Evolutionary conservation across 345 rosid species (phyloP).

Genomic region (Passiflora organensis): DNA sequence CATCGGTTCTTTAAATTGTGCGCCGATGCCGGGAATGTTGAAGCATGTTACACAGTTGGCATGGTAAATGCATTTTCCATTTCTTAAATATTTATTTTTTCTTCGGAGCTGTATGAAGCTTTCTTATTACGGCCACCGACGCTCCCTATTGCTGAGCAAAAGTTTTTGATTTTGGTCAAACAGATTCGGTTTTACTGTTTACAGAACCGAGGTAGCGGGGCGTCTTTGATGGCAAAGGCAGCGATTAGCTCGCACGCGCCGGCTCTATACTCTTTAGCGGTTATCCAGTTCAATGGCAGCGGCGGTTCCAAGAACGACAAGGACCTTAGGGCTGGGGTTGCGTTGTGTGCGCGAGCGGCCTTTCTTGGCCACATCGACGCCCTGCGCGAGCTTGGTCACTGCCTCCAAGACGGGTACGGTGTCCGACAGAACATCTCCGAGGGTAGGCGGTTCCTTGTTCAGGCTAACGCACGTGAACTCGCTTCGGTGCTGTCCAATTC

Average conservation of each 20-base stretch:
- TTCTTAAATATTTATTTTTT: not conserved
- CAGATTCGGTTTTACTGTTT: slow-evolving; percentile 94
- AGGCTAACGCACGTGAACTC: slow-evolving; percentile 91
- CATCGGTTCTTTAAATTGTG: slow-evolving; percentile 76
- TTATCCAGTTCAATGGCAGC: slow-evolving; percentile 95
- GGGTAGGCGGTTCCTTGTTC: slow-evolving; percentile 81
- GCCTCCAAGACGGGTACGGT: slow-evolving; percentile 94
- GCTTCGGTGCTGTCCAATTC: slow-evolving; percentile 54
- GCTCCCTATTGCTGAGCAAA: not conserved
- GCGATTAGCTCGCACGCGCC: slow-evolving; percentile 84
- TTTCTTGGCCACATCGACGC: slow-evolving; percentile 88
- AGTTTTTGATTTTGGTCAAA: not conserved
- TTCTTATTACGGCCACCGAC: not conserved
- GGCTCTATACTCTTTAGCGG: slow-evolving; percentile 75
- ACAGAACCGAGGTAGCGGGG: slow-evolving; percentile 74
- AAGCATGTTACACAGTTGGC: slow-evolving; percentile 93
- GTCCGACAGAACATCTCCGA: slow-evolving; percentile 73
- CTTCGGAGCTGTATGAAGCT: not conserved
- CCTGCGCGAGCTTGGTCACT: slow-evolving; percentile 93
- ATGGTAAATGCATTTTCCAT: slow-evolving; percentile 46
- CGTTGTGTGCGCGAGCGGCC: slow-evolving; percentile 89
- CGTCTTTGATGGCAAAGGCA: slow-evolving; percentile 91
- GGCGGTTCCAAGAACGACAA: slow-evolving; percentile 94
- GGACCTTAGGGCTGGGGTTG: slow-evolving; percentile 88
- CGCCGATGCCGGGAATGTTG: slow-evolving; percentile 80